Percentiles rank a stretch among this genome's conserved stretches.
Evolutionary conservation across 169 alveolate genomes (phyloP).

Genomic region (Plasmodium falciparum): DNA sequence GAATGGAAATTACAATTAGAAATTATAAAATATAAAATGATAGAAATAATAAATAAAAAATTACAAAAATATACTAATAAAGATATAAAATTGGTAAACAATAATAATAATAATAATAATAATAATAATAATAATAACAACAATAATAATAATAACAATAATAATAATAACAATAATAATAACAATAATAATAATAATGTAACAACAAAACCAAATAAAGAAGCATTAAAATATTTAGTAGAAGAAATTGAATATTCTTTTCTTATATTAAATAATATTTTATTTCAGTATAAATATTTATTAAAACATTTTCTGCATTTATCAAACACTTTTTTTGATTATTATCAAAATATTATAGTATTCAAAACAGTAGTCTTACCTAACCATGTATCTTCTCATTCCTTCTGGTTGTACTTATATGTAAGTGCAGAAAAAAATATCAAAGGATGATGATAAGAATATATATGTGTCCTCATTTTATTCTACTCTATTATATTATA

Average conservation of each 20-base stretch:
- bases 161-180: not conserved
- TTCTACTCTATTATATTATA: not conserved
- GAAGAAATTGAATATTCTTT: conserved; percentile 37
- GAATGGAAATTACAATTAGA: conserved; percentile 56
- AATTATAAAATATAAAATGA: conserved; percentile 26
- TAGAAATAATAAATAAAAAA: conserved; percentile 19
- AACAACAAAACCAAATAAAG: conserved; percentile 25
- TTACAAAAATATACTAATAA: conserved; percentile 24
- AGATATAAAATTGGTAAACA: not conserved
- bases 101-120: not conserved
- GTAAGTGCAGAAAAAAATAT: not conserved
- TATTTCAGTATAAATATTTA: conserved; percentile 31
- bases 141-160: not conserved
- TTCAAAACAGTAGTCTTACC: conserved; percentile 41
- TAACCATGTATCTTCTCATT: not conserved
- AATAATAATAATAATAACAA: conserved; percentile 4
- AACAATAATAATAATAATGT: not conserved
- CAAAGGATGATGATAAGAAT: too few species aligned
- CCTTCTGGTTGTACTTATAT: conserved; percentile 47
- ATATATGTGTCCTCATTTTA: not conserved
- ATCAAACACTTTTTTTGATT: conserved; percentile 48
- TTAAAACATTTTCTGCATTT: conserved; percentile 22
- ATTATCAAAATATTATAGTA: conserved; percentile 22
- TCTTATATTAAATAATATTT: conserved; percentile 7
- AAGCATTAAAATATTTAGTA: conserved; percentile 42